Conservation (phyloP, 768 basidiomycete species). For the Nidularia pulvinata region DNA sequence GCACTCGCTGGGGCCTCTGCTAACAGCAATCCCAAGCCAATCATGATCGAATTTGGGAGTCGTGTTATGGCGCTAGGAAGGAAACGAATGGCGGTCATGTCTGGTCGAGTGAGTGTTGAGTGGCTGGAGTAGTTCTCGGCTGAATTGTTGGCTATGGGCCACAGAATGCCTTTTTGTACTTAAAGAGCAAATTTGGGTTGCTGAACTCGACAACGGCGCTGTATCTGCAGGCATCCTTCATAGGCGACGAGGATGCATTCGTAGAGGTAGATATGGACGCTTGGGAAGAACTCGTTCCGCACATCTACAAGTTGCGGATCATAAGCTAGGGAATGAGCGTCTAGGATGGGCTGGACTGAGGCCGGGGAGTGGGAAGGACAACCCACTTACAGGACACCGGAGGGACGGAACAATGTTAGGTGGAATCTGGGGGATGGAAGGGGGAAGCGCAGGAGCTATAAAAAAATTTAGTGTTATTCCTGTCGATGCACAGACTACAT, state of each 20-base stretch:
- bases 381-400: no score
- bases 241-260: conserved; percentile 19
- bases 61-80: conserved; percentile 32
- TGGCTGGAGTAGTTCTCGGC: not conserved
- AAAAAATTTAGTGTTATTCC: no score
- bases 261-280: conserved; percentile 33
- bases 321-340: no score
- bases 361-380: no score
- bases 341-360: no score
- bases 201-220: conserved; percentile 23
- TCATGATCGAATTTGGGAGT: conserved; percentile 27
- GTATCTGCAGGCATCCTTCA: conserved; percentile 22
- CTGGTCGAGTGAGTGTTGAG: conserved; percentile 22
- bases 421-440: no score
- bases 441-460: no score
- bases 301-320: conserved; percentile 22
- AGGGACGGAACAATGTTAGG: no score
- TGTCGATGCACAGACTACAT: no score
- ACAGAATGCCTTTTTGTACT: conserved; percentile 29
- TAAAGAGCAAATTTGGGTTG: conserved; percentile 34
- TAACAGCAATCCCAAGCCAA: conserved; percentile 15
- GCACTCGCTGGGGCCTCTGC: conserved; percentile 15
- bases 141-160: not conserved
- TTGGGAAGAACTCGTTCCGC: conserved; percentile 31
- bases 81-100: conserved; percentile 24